Percentiles rank a stretch among this genome's conserved stretches.
Conservation (phyloP, 768 basidiomycete genomes). For the Mycena metata region DNA sequence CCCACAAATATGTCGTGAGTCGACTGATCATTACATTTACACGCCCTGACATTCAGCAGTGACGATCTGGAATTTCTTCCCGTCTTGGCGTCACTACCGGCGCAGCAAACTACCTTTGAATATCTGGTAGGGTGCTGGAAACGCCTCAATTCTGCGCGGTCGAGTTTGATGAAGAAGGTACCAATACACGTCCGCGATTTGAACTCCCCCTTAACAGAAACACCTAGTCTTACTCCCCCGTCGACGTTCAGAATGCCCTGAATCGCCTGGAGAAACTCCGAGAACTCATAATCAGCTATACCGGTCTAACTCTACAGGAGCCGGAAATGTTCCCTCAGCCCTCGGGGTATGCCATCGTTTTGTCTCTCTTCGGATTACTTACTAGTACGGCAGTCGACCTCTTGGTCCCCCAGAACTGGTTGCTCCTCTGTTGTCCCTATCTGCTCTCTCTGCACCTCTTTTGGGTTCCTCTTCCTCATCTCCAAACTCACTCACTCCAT, state of each 20-base stretch:
- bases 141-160: constrained; percentile 72
- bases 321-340: constrained; percentile 97
- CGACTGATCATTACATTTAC: neutral
- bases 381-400: constrained; percentile 61
- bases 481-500: constrained; percentile 66
- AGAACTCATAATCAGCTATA: constrained; percentile 89
- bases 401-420: constrained; percentile 87
- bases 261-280: constrained; percentile 80
- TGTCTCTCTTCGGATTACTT: neutral
- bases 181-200: neutral
- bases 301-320: constrained; percentile 90
- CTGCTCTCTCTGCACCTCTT: constrained; percentile 77
- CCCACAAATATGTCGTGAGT: constrained; percentile 79
- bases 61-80: constrained; percentile 82
- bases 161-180: constrained; percentile 76
- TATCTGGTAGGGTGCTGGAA: constrained; percentile 95
- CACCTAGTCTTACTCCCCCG: constrained; percentile 68
- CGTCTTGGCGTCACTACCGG: constrained; percentile 82
- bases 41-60: constrained; percentile 51
- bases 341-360: constrained; percentile 62
- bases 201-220: neutral
- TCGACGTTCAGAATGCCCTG: constrained; percentile 73
- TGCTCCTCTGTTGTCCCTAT: constrained; percentile 82
- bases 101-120: constrained; percentile 86
- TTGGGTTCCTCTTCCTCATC: constrained; percentile 60